A percentile compares a stretch with the other conserved stretches of the same genome.
Conservation (phyloP, 495 filamentous ascomycete species). For the Podospora conica region DNA sequence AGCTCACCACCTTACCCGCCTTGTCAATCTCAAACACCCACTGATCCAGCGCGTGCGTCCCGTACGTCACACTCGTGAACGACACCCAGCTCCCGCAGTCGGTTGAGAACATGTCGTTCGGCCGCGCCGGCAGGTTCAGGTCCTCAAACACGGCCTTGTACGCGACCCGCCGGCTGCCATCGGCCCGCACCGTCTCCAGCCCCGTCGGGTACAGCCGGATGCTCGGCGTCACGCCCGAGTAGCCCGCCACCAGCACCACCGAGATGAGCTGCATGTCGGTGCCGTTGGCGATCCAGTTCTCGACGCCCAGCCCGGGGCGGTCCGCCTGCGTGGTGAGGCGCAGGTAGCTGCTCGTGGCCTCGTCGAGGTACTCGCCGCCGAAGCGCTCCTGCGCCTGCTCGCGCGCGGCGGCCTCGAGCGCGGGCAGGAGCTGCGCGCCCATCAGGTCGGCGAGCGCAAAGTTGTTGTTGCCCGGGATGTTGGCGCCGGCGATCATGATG, state of each 20-base stretch:
- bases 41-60: slow-evolving; percentile 43
- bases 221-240: slow-evolving; percentile 27
- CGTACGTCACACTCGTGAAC: slow-evolving; percentile 41
- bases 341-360: slow-evolving; percentile 25
- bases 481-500: slow-evolving; percentile 29
- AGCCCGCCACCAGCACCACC: slow-evolving; percentile 28
- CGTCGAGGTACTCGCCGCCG: slow-evolving; percentile 35
- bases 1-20: slow-evolving; percentile 34
- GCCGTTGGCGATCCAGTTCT: slow-evolving; percentile 46
- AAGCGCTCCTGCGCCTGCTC: slow-evolving; percentile 38
- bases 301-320: slow-evolving; percentile 42
- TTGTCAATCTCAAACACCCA: slow-evolving; percentile 42
- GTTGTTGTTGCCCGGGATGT: slow-evolving; percentile 45
- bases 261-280: slow-evolving; percentile 39
- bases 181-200: slow-evolving; percentile 23
- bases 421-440: slow-evolving; percentile 37
- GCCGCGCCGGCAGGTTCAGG: slow-evolving; percentile 20
- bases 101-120: slow-evolving; percentile 35
- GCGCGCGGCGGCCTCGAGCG: slow-evolving; percentile 39
- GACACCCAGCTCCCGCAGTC: slow-evolving; percentile 46
- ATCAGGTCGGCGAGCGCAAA: slow-evolving; percentile 42
- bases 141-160: slow-evolving; percentile 43
- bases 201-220: slow-evolving; percentile 49
- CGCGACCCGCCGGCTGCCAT: slow-evolving; percentile 28
- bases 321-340: slow-evolving; percentile 31